phyloP scores from a whole-genome alignment of 768 basidiomycete genomes.

The Auriscalpium vulgare region DNA sequence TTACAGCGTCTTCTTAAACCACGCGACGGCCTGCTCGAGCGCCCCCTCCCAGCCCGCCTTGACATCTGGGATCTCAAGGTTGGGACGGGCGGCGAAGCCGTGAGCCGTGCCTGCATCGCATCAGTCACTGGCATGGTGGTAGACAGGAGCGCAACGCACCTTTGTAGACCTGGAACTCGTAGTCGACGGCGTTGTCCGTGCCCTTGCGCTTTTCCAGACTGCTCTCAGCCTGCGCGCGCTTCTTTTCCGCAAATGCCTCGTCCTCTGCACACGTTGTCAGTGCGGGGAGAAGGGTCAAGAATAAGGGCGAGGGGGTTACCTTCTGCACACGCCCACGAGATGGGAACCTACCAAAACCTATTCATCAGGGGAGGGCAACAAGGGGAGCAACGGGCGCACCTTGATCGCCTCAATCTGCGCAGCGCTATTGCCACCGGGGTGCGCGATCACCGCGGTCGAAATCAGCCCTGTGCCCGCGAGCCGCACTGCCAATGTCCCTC shows the following conservation, averaged over 20 bases:
- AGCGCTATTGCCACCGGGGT: conserved; percentile 27
- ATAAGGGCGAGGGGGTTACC: no score
- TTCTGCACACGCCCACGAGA: conserved; percentile 34
- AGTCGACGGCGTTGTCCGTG: conserved; percentile 22
- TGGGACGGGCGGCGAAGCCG: conserved; percentile 42
- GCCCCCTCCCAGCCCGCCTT: conserved; percentile 37
- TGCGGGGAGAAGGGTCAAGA: no score
- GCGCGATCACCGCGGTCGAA: conserved; percentile 32
- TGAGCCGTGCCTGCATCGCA: conserved; percentile 32
- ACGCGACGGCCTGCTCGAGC: conserved; percentile 31
- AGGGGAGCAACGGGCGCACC: conserved; percentile 1
- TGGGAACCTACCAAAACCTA: conserved; percentile 1
- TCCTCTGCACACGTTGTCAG: conserved; percentile 20
- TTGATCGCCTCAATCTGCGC: conserved; percentile 30
- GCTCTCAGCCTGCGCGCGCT: conserved; percentile 23
- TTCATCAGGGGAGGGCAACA: no score
- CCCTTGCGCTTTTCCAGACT: conserved; percentile 17
- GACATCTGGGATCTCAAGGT: conserved; percentile 33
- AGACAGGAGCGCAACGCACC: conserved; percentile 14
- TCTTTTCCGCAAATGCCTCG: conserved; percentile 15
- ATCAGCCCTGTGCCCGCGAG: conserved; percentile 26
- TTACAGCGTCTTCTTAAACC: conserved; percentile 34
- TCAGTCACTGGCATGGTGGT: no score
- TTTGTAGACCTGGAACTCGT: conserved; percentile 30
- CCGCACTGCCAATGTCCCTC: conserved; percentile 25